Evolutionary conservation across 225 moss, liverwort and hornwort genomes (phyloP).

Genomic region (Physcomitrellopsis africana): DNA sequence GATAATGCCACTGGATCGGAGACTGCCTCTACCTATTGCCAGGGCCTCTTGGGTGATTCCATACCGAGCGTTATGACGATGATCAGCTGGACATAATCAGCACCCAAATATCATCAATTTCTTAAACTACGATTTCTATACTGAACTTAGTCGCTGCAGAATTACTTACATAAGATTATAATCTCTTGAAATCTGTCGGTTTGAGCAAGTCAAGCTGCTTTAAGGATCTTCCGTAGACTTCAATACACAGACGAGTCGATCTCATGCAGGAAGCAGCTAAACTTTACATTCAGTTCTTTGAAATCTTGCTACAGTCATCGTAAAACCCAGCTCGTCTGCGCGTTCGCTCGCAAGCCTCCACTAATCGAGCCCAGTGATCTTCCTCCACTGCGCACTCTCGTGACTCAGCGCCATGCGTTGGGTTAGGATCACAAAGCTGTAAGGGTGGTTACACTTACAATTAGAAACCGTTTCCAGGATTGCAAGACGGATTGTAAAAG

Average conservation of each 20-base stretch:
- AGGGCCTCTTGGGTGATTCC: not conserved
- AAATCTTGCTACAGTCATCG: too few species aligned
- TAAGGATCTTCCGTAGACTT: too few species aligned
- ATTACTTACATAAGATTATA: too few species aligned
- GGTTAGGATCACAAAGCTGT: constrained; percentile 1
- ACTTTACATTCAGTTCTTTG: too few species aligned
- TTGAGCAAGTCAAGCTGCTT: too few species aligned
- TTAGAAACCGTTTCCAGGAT: not conserved
- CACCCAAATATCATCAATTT: too few species aligned
- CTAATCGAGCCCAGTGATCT: constrained; percentile 37
- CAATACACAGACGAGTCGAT: too few species aligned
- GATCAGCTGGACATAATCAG: too few species aligned
- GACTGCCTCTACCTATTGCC: not conserved
- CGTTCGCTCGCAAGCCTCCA: constrained; percentile 30
- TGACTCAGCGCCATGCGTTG: not conserved
- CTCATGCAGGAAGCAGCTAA: too few species aligned
- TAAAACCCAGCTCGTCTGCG: constrained; percentile 15
- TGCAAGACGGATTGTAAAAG: not conserved
- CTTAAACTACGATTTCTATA: too few species aligned
- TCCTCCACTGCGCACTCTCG: constrained; percentile 37
- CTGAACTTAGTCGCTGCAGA: too few species aligned
- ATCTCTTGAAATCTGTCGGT: too few species aligned
- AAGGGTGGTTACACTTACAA: constrained; percentile 24
- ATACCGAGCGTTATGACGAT: constrained; percentile 18
- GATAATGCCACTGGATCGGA: not conserved